These are phyloP conservation scores for Neurospora cerealis DNA, from an alignment of 495 filamentous ascomycete species.

Conservation along the genomic window DNA sequence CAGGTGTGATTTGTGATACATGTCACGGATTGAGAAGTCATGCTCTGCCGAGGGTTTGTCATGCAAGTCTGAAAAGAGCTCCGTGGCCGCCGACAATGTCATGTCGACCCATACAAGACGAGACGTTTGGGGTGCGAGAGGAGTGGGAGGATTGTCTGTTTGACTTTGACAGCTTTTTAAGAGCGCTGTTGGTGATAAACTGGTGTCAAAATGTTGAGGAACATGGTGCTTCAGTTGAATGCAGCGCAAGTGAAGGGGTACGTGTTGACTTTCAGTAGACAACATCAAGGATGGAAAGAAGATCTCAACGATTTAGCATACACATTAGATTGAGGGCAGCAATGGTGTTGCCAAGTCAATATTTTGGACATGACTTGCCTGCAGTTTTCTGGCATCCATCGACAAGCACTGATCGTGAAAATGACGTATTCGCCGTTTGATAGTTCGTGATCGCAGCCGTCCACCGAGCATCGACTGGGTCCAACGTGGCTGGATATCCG, in stretches of 20 bases:
- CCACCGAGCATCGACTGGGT: background rate
- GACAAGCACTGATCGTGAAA: background rate
- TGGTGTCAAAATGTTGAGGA: background rate
- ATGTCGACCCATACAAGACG: background rate
- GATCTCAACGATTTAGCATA: background rate
- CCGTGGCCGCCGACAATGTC: background rate
- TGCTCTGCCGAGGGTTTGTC: background rate
- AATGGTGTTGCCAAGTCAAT: background rate
- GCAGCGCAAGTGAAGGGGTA: background rate
- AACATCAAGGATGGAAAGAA: background rate
- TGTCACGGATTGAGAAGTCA: background rate
- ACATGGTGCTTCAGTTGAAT: background rate
- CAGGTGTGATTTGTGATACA: slow-evolving; percentile 51
- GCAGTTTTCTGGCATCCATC: background rate
- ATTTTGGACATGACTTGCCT: background rate
- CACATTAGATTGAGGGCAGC: background rate
- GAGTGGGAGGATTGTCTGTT: background rate
- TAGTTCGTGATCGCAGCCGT: background rate
- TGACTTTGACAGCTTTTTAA: background rate
- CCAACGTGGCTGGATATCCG: background rate
- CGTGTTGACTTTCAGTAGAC: background rate
- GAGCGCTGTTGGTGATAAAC: background rate
- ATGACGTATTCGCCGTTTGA: background rate
- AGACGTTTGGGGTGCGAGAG: background rate
- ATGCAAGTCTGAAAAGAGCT: background rate